These are phyloP conservation scores for Cladorrhinum sp. DNA, from an alignment of 2,329 filamentous ascomycete species.

Conservation along the genomic window DNA sequence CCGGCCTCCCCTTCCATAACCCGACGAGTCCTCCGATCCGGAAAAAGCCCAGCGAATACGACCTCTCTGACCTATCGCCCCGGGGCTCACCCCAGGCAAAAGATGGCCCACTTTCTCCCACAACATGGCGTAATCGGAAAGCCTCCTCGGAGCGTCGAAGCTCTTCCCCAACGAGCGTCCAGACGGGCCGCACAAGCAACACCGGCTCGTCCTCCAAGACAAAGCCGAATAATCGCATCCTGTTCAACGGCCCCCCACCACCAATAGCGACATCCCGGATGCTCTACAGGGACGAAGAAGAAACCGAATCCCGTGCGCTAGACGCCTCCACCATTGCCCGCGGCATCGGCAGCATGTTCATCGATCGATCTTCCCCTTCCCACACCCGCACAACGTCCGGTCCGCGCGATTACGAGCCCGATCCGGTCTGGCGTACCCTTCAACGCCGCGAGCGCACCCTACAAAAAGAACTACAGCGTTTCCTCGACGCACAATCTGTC, in stretches of 20 bases:
- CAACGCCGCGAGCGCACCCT: constrained; percentile 45
- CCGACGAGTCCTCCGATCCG: constrained; percentile 27
- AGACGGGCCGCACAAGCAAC: constrained; percentile 28
- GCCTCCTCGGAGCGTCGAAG: constrained; percentile 18
- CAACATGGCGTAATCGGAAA: constrained; percentile 10
- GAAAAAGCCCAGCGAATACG: constrained; percentile 35
- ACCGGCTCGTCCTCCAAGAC: constrained; percentile 34
- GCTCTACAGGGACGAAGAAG: constrained; percentile 35
- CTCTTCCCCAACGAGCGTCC: constrained; percentile 17
- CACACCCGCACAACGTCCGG: constrained; percentile 13
- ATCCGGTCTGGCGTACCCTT: constrained; percentile 48
- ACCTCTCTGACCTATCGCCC: constrained; percentile 34
- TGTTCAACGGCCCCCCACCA: constrained; percentile 50
- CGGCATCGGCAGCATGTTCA: constrained; percentile 38
- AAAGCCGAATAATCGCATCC: constrained; percentile 29
- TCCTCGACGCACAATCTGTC: constrained; percentile 49
- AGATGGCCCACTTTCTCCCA: constrained; percentile 21
- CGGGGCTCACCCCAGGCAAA: constrained; percentile 32
- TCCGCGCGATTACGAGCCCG: constrained; percentile 32
- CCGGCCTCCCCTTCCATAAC: constrained; percentile 31
- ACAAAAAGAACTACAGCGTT: constrained; percentile 46
- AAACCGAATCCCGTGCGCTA: constrained; percentile 13
- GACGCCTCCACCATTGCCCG: constrained; percentile 25
- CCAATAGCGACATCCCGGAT: constrained; percentile 47
- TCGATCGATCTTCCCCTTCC: constrained; percentile 31